These are phyloP conservation scores for Backusella westeae DNA, from an alignment of 192 early-diverging fungal genomes.

Conservation along the genomic window DNA sequence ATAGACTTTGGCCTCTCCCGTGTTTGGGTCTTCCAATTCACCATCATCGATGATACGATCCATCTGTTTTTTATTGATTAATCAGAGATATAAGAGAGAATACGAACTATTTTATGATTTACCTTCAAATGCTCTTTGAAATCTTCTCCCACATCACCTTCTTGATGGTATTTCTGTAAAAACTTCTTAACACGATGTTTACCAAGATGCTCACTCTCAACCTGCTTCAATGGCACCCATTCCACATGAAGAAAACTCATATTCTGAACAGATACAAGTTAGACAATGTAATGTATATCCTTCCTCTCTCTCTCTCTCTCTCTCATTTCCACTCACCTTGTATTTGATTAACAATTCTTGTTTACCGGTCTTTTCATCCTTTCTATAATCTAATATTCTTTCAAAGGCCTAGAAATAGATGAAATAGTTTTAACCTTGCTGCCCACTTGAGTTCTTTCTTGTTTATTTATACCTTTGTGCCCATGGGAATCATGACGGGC, in stretches of 20 bases:
- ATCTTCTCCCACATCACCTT: constrained; percentile 56
- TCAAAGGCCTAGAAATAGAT: constrained; percentile 66
- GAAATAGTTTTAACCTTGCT: constrained; percentile 14
- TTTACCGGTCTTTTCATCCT: constrained; percentile 37
- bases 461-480: no score
- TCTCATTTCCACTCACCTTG: constrained; percentile 50
- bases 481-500: constrained; percentile 49
- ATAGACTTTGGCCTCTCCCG: constrained; percentile 45
- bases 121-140: constrained; percentile 66
- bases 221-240: constrained; percentile 59
- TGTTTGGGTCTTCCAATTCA: constrained; percentile 51
- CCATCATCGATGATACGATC: constrained; percentile 87
- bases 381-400: constrained; percentile 49
- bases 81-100: not conserved
- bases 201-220: constrained; percentile 54
- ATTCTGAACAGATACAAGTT: constrained; percentile 27
- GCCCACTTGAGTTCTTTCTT: constrained; percentile 25
- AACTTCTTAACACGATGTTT: constrained; percentile 76
- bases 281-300: not conserved
- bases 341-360: constrained; percentile 78
- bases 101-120: not conserved
- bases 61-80: constrained; percentile 38
- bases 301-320: not conserved
- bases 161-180: constrained; percentile 58
- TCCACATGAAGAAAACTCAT: constrained; percentile 72